These are phyloP conservation scores for Pyrenochaeta sp. DNA, from an alignment of 2,329 filamentous ascomycete species.

Conservation along the genomic window DNA sequence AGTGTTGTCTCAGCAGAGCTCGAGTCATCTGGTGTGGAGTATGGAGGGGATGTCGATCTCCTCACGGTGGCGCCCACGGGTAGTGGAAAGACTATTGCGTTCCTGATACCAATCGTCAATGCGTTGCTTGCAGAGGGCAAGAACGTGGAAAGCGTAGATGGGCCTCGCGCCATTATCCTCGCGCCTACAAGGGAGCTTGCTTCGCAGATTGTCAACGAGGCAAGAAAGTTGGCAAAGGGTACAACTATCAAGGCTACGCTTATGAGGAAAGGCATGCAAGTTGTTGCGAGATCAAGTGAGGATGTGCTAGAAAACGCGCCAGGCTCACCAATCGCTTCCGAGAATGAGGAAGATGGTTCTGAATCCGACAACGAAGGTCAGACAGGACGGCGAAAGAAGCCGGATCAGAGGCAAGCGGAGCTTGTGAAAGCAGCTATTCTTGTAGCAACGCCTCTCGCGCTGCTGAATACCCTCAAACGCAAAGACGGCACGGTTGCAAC, in stretches of 20 bases:
- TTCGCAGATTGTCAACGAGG: conserved; percentile 69
- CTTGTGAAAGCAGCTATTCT: conserved; percentile 79
- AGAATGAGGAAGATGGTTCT: conserved; percentile 46
- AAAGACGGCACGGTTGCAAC: conserved; percentile 56
- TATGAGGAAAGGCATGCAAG: conserved; percentile 84
- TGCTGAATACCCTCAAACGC: conserved; percentile 75
- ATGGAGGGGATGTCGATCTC: conserved; percentile 69
- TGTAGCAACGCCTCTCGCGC: conserved; percentile 79
- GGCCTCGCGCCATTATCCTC: conserved; percentile 54
- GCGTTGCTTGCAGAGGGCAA: conserved; percentile 61
- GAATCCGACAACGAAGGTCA: conserved; percentile 50
- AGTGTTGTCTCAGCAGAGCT: conserved; percentile 50
- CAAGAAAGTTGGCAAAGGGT: conserved; percentile 78
- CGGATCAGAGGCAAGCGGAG: conserved; percentile 51
- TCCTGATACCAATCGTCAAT: conserved; percentile 86
- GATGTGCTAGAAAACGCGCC: conserved; percentile 51
- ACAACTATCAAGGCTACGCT: conserved; percentile 81
- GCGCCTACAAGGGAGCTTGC: conserved; percentile 62
- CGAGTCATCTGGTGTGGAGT: conserved; percentile 27
- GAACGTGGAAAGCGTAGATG: conserved; percentile 19
- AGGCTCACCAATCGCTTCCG: conserved; percentile 47
- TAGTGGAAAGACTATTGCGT: conserved; percentile 95
- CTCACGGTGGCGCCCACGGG: conserved; percentile 92
- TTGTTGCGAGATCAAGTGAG: conserved; percentile 54
- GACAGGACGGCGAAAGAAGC: conserved; percentile 40